phyloP scores from a whole-genome alignment of 805 yeast genomes.

The Sungouiella blattae region DNA sequence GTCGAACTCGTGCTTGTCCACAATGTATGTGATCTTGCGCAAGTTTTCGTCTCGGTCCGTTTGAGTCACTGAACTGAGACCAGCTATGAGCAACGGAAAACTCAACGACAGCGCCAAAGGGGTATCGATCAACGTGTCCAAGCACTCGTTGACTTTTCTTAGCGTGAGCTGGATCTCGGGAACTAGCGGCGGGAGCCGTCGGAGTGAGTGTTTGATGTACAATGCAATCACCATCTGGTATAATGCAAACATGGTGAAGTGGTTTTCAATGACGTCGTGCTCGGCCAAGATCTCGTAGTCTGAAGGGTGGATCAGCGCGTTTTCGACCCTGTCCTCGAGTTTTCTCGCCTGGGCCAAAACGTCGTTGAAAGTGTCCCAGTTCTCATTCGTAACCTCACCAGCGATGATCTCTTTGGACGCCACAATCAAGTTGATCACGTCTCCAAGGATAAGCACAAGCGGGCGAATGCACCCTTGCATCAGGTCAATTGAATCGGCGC shows the following conservation, averaged over 20 bases:
- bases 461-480: background rate
- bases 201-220: conserved; percentile 8
- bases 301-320: background rate
- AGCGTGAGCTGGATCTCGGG: conserved; percentile 12
- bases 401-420: conserved; percentile 14
- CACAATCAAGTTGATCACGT: conserved; percentile 1
- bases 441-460: background rate
- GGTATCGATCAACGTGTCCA: conserved; percentile 4
- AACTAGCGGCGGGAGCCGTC: conserved; percentile 10
- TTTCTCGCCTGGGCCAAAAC: conserved; percentile 13
- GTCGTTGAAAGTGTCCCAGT: conserved; percentile 6
- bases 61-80: conserved; percentile 22
- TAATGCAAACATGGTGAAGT: conserved; percentile 8
- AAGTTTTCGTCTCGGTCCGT: background rate
- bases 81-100: conserved; percentile 38
- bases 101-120: conserved; percentile 22
- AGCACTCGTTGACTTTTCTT: conserved; percentile 2
- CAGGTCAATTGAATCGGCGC: background rate
- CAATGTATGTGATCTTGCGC: background rate
- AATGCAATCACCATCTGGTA: conserved; percentile 6
- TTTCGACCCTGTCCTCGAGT: conserved; percentile 1
- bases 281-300: conserved; percentile 4
- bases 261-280: conserved; percentile 4
- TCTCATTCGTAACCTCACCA: conserved; percentile 2
- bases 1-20: background rate